phyloP scores from a whole-genome alignment of 1,139 yeast genomes.

The Lodderomyces oxycetoniae region DNA sequence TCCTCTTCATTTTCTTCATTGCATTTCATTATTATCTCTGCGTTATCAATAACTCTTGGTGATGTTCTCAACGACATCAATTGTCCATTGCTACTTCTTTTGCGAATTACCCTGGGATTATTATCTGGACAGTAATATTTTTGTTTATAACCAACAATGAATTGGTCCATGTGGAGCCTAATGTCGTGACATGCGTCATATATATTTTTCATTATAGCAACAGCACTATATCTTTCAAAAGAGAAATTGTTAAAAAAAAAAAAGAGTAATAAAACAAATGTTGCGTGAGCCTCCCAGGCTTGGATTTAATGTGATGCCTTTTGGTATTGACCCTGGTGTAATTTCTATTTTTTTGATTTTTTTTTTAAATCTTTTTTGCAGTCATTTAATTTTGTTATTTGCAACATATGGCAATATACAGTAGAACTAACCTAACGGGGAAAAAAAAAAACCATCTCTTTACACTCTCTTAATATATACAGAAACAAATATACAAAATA shows the following conservation, averaged over 20 bases:
- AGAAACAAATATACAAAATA: background rate
- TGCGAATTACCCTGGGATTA: constrained; percentile 37
- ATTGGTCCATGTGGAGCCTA: constrained; percentile 26
- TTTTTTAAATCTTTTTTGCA: no score
- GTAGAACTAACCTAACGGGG: background rate
- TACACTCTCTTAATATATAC: background rate
- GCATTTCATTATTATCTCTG: background rate
- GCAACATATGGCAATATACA: no score
- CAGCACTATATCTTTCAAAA: no score
- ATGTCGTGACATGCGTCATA: constrained; percentile 17
- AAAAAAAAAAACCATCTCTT: background rate
- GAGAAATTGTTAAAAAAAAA: no score
- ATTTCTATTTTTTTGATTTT: no score
- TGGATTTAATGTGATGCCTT: no score
- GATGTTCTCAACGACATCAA: constrained; percentile 37
- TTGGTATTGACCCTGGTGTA: no score
- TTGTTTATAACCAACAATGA: constrained; percentile 34
- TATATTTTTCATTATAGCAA: background rate
- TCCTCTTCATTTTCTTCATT: background rate
- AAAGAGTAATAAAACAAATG: no score
- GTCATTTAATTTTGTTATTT: no score
- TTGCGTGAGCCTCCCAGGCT: no score
- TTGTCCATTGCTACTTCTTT: constrained; percentile 33
- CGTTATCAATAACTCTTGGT: background rate
- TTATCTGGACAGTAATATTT: constrained; percentile 38